Base-by-base conservation (phyloP, 129 eudicot genomes). In the Lonicera japonica region DNA sequence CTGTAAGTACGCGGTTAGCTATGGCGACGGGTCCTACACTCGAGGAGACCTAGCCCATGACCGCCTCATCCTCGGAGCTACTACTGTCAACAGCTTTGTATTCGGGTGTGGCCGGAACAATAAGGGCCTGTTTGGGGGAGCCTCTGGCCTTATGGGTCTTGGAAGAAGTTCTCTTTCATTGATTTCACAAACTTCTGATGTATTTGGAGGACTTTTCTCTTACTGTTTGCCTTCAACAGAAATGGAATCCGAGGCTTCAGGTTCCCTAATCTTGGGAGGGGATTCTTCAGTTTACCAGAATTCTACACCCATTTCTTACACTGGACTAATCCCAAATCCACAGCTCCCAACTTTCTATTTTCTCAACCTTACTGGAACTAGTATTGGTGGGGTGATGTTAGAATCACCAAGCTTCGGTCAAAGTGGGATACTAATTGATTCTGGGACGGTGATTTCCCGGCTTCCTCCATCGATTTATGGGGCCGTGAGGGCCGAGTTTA, bases 11-110 rank as follows among this genome's bases (percentile, higher is more conserved):
- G 56, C 50, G 14, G 82, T 88, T 38, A 82, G 80, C 65, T 92
- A 92, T 25, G 99, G 99, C 3, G 99, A 92, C 58, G 96, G 96
- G 24, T 88, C 99, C 9, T 92, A 81, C 52, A 85, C 95, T 16
- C 70, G 69, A 0, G 99, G 99, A 0, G 85, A 85, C 52, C 61
- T 87, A 24, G 96, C 80, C 16, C 66, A 21, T 1, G 99, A 88
- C 29, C 21, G 40, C 17, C 71, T 92, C 24, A 34, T 56, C 67
- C 84, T 92, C 12, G 96, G 96, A 55, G 39, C 58, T 6, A 59
- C 75, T 1, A 16, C 36, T 0, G 60, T 92, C 5, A 63, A 74
- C 21, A 60, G 63, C 50, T 85, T 92, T 25, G 81, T 82, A n/a
- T 92, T 92, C 53, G 99, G 99, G 21, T 92, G 99, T 66, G 99